Percentiles rank a stretch among this genome's conserved stretches.
Conservation (phyloP, 495 filamentous ascomycete genomes). For the Elaphomyces granulatus region DNA sequence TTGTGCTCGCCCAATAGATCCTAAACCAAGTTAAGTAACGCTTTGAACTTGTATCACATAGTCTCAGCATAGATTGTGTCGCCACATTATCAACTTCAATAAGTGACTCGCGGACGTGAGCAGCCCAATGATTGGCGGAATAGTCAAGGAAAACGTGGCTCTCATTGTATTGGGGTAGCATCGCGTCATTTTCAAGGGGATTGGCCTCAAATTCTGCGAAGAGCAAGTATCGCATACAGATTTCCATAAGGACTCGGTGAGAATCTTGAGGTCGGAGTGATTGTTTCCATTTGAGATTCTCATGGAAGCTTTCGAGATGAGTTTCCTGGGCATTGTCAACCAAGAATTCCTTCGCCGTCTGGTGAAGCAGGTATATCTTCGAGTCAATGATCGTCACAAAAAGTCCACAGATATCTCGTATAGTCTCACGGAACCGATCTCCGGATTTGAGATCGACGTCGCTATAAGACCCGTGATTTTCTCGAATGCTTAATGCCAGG, state of each 20-base stretch:
- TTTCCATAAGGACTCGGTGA: constrained; percentile 15
- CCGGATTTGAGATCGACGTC: constrained; percentile 1
- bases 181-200: not conserved
- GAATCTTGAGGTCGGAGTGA: constrained; percentile 14
- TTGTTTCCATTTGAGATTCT: constrained; percentile 6
- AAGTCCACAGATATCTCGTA: constrained; percentile 26
- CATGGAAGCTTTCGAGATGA: constrained; percentile 3
- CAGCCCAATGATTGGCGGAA: constrained; percentile 15
- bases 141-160: constrained; percentile 16
- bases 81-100: no score
- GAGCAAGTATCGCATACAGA: constrained; percentile 20
- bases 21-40: no score
- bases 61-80: no score
- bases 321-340: constrained; percentile 5
- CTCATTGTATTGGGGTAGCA: no score
- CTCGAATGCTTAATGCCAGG: constrained; percentile 17
- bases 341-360: constrained; percentile 29
- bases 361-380: constrained; percentile 29
- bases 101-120: constrained; percentile 15
- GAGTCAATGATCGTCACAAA: constrained; percentile 22
- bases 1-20: no score
- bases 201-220: constrained; percentile 3
- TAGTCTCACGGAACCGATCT: constrained; percentile 9
- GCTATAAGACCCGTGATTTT: constrained; percentile 1
- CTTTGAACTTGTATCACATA: no score